Evolutionary conservation across 1,284 basidiomycete species (phyloP).

Genomic region (Ceratobasidium sp.): DNA sequence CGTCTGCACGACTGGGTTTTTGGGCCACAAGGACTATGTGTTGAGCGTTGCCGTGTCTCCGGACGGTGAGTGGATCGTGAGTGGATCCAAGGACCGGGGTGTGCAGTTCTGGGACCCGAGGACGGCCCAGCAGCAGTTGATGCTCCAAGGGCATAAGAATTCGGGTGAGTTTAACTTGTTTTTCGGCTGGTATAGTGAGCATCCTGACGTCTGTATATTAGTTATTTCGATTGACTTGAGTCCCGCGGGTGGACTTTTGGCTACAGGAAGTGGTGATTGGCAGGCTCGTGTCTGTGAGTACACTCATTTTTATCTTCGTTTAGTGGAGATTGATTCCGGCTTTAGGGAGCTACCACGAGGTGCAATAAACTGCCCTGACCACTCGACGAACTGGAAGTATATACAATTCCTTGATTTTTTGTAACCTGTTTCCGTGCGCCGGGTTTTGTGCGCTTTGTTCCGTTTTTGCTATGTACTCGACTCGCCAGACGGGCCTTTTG

Average conservation of each 20-base stretch:
- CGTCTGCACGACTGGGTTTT: conserved; percentile 79
- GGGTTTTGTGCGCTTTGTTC: not conserved
- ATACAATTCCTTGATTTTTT: conserved; percentile 11
- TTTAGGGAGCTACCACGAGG: conserved; percentile 46
- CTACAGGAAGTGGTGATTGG: conserved; percentile 90
- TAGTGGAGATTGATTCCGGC: not conserved
- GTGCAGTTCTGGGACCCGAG: conserved; percentile 90
- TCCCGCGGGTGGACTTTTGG: conserved; percentile 76
- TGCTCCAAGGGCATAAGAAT: conserved; percentile 92
- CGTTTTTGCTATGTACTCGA: conserved; percentile 21
- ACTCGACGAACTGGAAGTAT: not conserved
- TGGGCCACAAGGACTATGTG: conserved; percentile 90
- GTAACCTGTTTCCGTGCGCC: conserved; percentile 20
- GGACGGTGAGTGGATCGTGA: conserved; percentile 89
- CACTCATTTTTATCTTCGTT: not conserved
- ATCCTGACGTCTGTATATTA: conserved; percentile 51
- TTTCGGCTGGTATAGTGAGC: conserved; percentile 6
- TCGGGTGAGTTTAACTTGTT: conserved; percentile 62
- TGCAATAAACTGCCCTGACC: conserved; percentile 19
- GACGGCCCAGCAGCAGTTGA: conserved; percentile 79
- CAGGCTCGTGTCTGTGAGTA: conserved; percentile 81
- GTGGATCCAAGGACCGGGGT: conserved; percentile 89
- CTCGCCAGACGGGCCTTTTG: conserved; percentile 15
- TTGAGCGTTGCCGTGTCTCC: conserved; percentile 82
- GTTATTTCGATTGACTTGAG: conserved; percentile 89